Base-by-base conservation (phyloP, 2,329 filamentous ascomycete species). In the Phoma sp. region DNA sequence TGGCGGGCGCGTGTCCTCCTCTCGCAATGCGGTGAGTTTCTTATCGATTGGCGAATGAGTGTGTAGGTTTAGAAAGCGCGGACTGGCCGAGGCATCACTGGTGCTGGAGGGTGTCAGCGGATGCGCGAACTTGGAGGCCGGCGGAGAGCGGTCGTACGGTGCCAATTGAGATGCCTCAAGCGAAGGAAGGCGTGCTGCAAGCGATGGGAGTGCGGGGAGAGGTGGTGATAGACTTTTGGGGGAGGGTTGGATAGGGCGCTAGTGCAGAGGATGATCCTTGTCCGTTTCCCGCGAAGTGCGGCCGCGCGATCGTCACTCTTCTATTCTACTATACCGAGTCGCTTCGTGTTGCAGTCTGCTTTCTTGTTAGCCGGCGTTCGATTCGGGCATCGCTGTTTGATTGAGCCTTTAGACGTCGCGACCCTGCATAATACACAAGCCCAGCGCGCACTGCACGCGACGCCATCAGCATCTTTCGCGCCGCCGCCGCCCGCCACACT, bases 81-180 rank as follows among this genome's bases (percentile, higher is more conserved):
- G 45, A 54, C 14, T 39, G 55, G 59, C 44, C 55, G 63, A 65
- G 69, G 67, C 70, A 75, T 74, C 56, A 50, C 67, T 58, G 61
- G 57, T 29, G 47, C 65, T 68, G 52, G 11, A 24, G 18, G 35
- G 22, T 14, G 63, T 69, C 50, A 69, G 61, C 50, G 47, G 41
- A 9, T 27, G 48, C 43, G 22, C 13, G 33, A 22, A 6, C 8
- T 13, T 18, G 18, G 18, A 2, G 35, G 8, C 14, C 1, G 33
- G 37, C 8, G 10, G 35, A 29, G 8, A 33, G 32, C 9, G 32
- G 13, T 4, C 57, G 37, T 67, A 68, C 66, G 49, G 44, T 47
- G 56, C 58, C 68, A 70, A 73, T 74, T 73, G 68, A 60, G 58
- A 63, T 66, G 66, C 53, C 64, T 64, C 59, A 57, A 61, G 57